A percentile compares a stretch with the other conserved stretches of the same genome.
These are phyloP conservation scores for Rhynchospora breviuscula DNA, from an alignment of 176 grass and related monocot species.

Conservation along the genomic window DNA sequence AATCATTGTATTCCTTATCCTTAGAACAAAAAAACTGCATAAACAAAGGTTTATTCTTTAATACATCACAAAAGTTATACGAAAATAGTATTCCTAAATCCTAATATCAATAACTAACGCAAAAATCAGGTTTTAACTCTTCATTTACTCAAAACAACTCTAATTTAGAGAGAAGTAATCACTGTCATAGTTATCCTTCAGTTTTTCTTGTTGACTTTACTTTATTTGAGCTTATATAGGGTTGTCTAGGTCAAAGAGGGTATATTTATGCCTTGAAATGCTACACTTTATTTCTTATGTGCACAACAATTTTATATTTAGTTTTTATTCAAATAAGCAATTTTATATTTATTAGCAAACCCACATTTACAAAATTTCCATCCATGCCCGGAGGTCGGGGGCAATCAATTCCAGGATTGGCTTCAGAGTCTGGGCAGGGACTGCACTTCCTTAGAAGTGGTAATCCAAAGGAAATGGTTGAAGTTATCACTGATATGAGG, in stretches of 20 bases:
- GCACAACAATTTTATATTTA: neutral
- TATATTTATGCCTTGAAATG: neutral
- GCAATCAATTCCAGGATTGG: slow-evolving; percentile 83
- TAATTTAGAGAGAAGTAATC: neutral
- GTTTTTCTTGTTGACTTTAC: neutral
- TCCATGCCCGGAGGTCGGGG: slow-evolving; percentile 92
- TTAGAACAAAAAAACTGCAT: slow-evolving; percentile 94
- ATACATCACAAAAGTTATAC: neutral
- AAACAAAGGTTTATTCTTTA: slow-evolving; percentile 5
- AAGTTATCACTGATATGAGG: slow-evolving; percentile 90
- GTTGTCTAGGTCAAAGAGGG: neutral
- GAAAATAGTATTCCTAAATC: neutral
- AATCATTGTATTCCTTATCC: slow-evolving; percentile 95
- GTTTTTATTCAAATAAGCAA: too few relatives aligned
- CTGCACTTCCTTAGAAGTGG: slow-evolving; percentile 91
- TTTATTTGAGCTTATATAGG: neutral
- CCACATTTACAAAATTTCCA: slow-evolving; percentile 99
- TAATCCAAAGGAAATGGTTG: slow-evolving; percentile 77
- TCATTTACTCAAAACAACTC: neutral
- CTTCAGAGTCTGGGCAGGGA: slow-evolving; percentile 65
- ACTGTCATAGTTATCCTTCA: neutral
- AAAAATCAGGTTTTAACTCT: neutral
- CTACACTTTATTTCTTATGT: neutral
- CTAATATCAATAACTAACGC: neutral
- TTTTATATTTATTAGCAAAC: slow-evolving; percentile 5